Evolutionary conservation across 2,329 filamentous ascomycete genomes (phyloP), one percentile per base, ranked within the genome.

Genomic region (Nemania diffusa): DNA sequence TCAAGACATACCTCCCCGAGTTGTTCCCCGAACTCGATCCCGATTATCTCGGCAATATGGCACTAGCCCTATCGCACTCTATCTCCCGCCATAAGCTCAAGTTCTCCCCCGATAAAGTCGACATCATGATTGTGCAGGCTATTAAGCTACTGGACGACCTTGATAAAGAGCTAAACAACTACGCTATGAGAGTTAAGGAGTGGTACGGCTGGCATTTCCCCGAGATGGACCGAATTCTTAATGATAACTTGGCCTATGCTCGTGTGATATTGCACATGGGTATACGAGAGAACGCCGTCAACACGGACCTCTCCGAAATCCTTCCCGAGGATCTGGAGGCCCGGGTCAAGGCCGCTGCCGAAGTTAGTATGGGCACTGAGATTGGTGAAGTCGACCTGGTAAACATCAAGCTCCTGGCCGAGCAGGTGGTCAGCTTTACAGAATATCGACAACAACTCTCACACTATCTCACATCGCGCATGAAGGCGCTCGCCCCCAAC

Each of bases 201-300:
- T 99, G 96, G 96, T 99, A 99, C 79, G 96, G 96, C 77, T 99
- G 96, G 96, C 96, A 98, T 83, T 99, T 98, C 85, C 96, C 96
- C 46, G 96, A 99, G 84, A 90, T 99, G 87, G 94, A 93, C 78
- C 95, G 94, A 83, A 97, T 98, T 78, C 87, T 97, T 74, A 97
- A 97, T 81, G 96, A 99, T 86, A 99, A 99, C 83, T 84, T 97
- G 70, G 94, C 94, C 72, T 99, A 97, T 79, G 90, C 94, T 67
- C 91, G 91, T 73, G 90, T 99, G 65, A 93, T 99, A 65, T 83
- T 97, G 57, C 88, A 91, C 72, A 92, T 97, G 84, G 96, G 96
- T 74, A 93, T 97, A 87, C 91, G 96, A 72, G 89, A 91, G 72
- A 94, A 93, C 78, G 91, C 91, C 68, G 85, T 89, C 71, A 87